Base-by-base conservation (phyloP, 2,329 filamentous ascomycete species). In the Knufia petricola region DNA sequence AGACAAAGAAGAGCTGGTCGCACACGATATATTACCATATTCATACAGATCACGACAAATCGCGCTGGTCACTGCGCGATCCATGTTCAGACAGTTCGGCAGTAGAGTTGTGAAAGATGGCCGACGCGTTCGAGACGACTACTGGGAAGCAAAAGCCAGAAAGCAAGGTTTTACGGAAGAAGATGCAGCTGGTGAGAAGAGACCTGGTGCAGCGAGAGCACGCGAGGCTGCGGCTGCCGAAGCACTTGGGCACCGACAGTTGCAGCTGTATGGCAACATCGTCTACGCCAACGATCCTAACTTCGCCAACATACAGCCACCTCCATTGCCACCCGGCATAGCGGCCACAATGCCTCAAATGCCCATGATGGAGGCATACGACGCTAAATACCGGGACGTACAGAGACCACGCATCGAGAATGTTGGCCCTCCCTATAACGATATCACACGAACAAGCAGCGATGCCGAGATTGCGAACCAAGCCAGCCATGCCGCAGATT, bases 161-260 rank as follows among this genome's bases (percentile, higher is more conserved):
- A 98, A 96, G 68, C 92, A 98, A 67, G 92, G 92, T 9, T 98
- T 98, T 63, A 98, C 92, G 1, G 92, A 98, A 65, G 88, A 94
- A 54, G 92, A 98, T 66, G 76, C 89, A 44, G 92, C 92, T 3
- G 92, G 92, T 34, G 92, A 98, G 69, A 96, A 98, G 73, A 78
- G 92, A 55, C 92, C 92, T 4, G 92, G 92, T 47, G 89, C 86
- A 32, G 82, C 87, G 50, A 95, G 94, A 70, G 85, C 85, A 52
- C 78, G 90, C 61, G 87, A 95, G 69, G 84, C 85, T 37, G 83
- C 82, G 15, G 80, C 84, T 10, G 84, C 85, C 45, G 70, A 81
- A 59, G 75, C 77, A 26, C 73, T 66, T 54, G 70, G 73, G 58
- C 78, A 77, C 42, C 77, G 77, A 52, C 52, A 73, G 46, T 62